A percentile compares a stretch with the other conserved stretches of the same genome.
Conservation (phyloP, 495 filamentous ascomycete species). For the Parmelia sp. region DNA sequence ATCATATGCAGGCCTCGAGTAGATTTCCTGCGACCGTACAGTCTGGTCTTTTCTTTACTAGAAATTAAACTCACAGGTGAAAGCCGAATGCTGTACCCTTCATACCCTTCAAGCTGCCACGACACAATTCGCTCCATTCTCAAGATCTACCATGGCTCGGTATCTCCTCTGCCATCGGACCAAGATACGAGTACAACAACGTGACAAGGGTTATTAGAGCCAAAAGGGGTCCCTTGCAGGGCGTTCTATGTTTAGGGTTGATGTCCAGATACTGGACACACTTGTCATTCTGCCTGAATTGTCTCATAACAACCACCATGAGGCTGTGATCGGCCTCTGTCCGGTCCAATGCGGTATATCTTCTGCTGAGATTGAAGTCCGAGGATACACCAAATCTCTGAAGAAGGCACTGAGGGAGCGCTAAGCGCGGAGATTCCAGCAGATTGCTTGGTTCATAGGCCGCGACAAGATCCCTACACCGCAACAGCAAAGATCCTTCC, state of each 20-base stretch:
- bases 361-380: neutral
- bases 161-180: neutral
- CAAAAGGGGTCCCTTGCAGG: neutral
- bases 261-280: too few species aligned
- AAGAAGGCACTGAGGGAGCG: neutral
- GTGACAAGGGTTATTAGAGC: neutral
- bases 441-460: neutral
- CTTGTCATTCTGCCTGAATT: neutral
- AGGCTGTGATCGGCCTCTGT: neutral
- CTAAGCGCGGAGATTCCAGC: conserved; percentile 3
- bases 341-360: neutral
- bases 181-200: neutral
- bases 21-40: neutral
- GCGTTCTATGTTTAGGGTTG: neutral
- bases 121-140: neutral
- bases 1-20: neutral
- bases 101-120: neutral
- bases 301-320: neutral
- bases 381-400: neutral
- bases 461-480: neutral
- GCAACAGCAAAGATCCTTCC: neutral
- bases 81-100: neutral
- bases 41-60: neutral
- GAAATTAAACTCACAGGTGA: neutral
- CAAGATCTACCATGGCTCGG: neutral